Evolutionary conservation across 805 yeast species (phyloP).

Genomic region (Cyberlindnera nakhonratchasimensis): DNA sequence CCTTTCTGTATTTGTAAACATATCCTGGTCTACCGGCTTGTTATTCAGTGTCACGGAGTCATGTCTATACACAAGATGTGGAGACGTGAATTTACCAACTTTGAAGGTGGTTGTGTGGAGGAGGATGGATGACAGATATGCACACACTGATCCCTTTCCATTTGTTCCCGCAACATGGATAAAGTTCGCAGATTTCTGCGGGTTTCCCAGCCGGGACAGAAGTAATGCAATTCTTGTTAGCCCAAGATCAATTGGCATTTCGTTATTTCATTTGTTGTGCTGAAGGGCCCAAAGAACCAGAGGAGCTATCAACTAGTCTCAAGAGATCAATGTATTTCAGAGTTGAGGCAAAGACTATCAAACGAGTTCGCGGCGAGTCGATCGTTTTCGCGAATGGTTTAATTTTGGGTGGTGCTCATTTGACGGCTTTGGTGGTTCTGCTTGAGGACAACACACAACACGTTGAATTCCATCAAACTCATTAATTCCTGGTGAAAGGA

Average conservation of each 20-base stretch:
- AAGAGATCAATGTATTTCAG: too few species aligned
- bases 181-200: slow-evolving; percentile 59
- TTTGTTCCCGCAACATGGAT: slow-evolving; percentile 96
- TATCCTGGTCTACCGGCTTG: slow-evolving; percentile 42
- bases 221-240: slow-evolving; percentile 47
- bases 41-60: slow-evolving; percentile 75
- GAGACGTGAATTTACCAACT: slow-evolving; percentile 85
- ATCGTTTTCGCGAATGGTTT: too few species aligned
- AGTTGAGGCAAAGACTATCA: too few species aligned
- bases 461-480: too few species aligned
- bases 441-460: too few species aligned
- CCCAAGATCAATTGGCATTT: slow-evolving; percentile 51
- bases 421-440: too few species aligned
- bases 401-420: too few species aligned
- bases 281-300: too few species aligned
- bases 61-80: slow-evolving; percentile 69
- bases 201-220: slow-evolving; percentile 56
- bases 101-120: slow-evolving; percentile 36
- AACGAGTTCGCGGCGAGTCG: too few species aligned
- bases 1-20: slow-evolving; percentile 44
- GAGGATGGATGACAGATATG: slow-evolving; percentile 72
- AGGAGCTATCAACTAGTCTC: too few species aligned
- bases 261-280: too few species aligned
- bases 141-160: slow-evolving; percentile 92
- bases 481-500: too few species aligned